phyloP scores from a whole-genome alignment of 2,329 filamentous ascomycete genomes.

The Xylariales sp. region DNA sequence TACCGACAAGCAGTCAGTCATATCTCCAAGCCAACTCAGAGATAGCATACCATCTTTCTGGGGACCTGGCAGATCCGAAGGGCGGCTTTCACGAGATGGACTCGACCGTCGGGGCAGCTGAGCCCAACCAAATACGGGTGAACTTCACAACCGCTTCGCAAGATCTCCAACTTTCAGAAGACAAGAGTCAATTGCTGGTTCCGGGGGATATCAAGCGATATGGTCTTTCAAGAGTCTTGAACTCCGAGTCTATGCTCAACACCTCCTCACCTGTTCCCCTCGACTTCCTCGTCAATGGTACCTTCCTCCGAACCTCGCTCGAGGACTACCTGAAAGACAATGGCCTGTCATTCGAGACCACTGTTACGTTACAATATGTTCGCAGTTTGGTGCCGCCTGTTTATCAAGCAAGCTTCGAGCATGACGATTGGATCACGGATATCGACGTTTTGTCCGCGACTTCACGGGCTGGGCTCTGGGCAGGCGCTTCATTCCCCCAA shows the following conservation, averaged over 20 bases:
- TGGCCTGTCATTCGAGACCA: constrained; percentile 84
- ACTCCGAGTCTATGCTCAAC: constrained; percentile 67
- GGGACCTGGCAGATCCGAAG: too few relatives aligned
- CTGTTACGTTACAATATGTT: constrained; percentile 86
- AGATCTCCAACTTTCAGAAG: constrained; percentile 59
- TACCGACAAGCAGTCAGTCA: too few relatives aligned
- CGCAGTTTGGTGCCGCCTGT: constrained; percentile 84
- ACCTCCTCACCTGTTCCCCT: constrained; percentile 67
- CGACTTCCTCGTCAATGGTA: constrained; percentile 93
- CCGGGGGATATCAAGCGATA: constrained; percentile 61
- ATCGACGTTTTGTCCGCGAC: constrained; percentile 74
- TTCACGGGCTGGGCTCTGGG: constrained; percentile 57
- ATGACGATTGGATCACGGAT: constrained; percentile 93
- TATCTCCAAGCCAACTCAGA: too few relatives aligned
- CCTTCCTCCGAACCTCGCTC: constrained; percentile 82
- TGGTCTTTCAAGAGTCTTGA: constrained; percentile 65
- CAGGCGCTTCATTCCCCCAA: constrained; percentile 40
- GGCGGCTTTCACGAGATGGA: constrained; percentile 21
- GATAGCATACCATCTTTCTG: too few relatives aligned
- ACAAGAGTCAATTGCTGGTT: constrained; percentile 32
- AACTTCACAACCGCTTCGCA: constrained; percentile 61
- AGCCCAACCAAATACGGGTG: constrained; percentile 54
- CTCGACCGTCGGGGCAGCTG: constrained; percentile 17
- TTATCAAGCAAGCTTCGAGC: constrained; percentile 88
- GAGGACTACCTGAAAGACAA: constrained; percentile 85